Conservation (phyloP, 257 asterid genomes). For the Rubia yunnanensis region DNA sequence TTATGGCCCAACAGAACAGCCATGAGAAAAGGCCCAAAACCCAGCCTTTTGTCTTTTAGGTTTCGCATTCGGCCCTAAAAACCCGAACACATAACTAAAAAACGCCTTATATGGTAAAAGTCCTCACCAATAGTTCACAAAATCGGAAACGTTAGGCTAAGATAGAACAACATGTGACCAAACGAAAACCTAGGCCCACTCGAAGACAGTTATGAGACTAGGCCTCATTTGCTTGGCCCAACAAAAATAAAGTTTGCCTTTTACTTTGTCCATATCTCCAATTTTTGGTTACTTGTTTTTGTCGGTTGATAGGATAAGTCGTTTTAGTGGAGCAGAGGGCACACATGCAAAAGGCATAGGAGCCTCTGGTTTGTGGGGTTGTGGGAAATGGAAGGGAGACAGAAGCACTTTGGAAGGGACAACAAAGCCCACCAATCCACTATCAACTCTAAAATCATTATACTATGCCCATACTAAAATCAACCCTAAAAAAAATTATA, state of each 20-base stretch:
- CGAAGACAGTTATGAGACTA: not conserved
- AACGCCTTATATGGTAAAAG: no score
- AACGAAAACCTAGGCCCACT: not conserved
- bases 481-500: no score
- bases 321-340: not conserved
- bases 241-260: not conserved
- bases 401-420: not conserved
- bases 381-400: not conserved
- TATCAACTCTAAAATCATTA: not conserved
- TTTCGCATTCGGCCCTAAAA: not conserved
- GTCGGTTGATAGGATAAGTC: not conserved
- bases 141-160: not conserved
- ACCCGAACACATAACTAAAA: not conserved
- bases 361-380: not conserved
- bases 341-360: not conserved
- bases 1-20: not conserved
- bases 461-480: not conserved
- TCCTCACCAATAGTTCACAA: not conserved
- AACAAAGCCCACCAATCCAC: slow-evolving; percentile 5
- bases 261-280: not conserved
- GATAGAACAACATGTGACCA: not conserved
- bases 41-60: not conserved
- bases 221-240: not conserved
- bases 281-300: not conserved
- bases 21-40: not conserved